phyloP scores from a whole-genome alignment of 306 rosid species.

The Vachellia pachyceras region DNA sequence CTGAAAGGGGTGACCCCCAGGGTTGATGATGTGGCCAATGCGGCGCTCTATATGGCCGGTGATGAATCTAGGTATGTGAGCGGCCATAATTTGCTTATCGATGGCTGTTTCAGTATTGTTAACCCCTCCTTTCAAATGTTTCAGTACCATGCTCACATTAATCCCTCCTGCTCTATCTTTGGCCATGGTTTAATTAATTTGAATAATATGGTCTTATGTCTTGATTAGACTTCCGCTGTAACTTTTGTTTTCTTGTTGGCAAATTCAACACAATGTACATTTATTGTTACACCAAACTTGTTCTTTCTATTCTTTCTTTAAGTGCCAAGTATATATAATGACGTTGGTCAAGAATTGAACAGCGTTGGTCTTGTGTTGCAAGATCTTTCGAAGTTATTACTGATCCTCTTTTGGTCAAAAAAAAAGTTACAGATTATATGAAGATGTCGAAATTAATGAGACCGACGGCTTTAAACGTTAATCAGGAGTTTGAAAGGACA shows the following conservation, averaged over 20 bases:
- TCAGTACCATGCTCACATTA: conserved; percentile 33
- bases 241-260: neutral
- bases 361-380: too few species aligned
- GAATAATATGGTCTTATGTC: neutral
- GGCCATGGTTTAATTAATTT: too few species aligned
- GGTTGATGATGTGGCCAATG: conserved; percentile 79
- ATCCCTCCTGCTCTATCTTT: neutral
- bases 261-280: neutral
- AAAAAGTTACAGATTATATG: too few species aligned
- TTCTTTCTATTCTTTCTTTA: neutral
- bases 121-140: conserved; percentile 63
- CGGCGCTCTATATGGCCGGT: conserved; percentile 74
- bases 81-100: conserved; percentile 78
- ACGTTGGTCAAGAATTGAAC: too few species aligned
- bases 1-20: conserved; percentile 66
- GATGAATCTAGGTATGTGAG: conserved; percentile 78
- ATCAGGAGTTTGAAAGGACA: too few species aligned
- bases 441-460: too few species aligned
- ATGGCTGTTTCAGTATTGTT: conserved; percentile 72
- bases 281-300: neutral
- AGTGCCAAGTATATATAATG: neutral
- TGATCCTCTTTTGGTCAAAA: too few species aligned
- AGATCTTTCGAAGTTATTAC: too few species aligned
- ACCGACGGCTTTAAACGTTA: too few species aligned
- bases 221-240: neutral